Conservation (phyloP, 2,329 filamentous ascomycete species). For the Calonectria multiphialidica region DNA sequence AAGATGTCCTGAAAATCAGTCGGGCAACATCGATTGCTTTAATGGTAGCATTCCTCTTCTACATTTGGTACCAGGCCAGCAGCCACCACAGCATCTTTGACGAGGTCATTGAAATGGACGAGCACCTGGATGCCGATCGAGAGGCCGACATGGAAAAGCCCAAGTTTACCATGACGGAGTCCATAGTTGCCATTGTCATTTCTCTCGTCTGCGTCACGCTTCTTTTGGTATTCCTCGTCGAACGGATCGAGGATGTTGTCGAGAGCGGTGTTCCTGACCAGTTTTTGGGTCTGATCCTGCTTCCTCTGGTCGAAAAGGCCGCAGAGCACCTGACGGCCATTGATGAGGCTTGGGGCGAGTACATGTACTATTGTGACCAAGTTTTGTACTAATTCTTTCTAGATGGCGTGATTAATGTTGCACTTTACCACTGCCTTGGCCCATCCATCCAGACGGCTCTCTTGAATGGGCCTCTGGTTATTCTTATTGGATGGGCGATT, state of each 20-base stretch:
- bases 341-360: slow-evolving; percentile 72
- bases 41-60: slow-evolving; percentile 69
- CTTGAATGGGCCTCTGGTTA: slow-evolving; percentile 79
- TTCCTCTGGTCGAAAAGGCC: slow-evolving; percentile 77
- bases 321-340: slow-evolving; percentile 78
- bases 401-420: slow-evolving; percentile 76
- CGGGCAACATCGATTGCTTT: slow-evolving; percentile 73
- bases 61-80: slow-evolving; percentile 72
- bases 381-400: neutral
- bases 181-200: slow-evolving; percentile 68
- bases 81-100: slow-evolving; percentile 74
- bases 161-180: slow-evolving; percentile 76
- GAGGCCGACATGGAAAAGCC: slow-evolving; percentile 67
- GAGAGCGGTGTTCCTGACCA: slow-evolving; percentile 48
- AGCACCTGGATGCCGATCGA: slow-evolving; percentile 69
- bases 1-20: slow-evolving; percentile 68
- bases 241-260: slow-evolving; percentile 68
- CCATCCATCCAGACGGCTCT: slow-evolving; percentile 82
- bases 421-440: slow-evolving; percentile 78
- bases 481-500: slow-evolving; percentile 78
- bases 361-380: rapidly evolving
- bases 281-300: slow-evolving; percentile 68
- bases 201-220: slow-evolving; percentile 71
- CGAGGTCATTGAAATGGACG: slow-evolving; percentile 61
- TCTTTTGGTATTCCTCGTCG: slow-evolving; percentile 76